Evolutionary conservation across 164 flowering plant species (phyloP), one percentile per base, ranked within the genome.

Genomic region (Tinospora cordifolia): DNA sequence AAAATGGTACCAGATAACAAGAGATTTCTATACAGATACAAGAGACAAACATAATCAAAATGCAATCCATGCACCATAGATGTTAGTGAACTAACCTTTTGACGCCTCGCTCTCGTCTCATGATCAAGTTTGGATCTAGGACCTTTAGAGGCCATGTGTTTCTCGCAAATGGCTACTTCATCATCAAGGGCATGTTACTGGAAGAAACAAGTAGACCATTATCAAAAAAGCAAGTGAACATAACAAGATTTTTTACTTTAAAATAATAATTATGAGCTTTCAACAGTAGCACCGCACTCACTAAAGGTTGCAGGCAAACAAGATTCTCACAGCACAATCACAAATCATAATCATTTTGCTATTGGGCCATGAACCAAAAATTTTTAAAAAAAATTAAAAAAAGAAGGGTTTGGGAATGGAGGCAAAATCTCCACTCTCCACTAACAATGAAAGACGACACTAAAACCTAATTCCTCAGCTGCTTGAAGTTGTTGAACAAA

Each of bases 131-230:
- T 91, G 40, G 92, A 86, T 81, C 93, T 81, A 64, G 90, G 87
- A 79, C 95, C 97, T 81, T 91, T 93, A 14, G 97, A 90, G 67
- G 96, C 89, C 98, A 93, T 93, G 68, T 19, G 77, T 66, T 46
- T 38, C 66, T 71, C 59, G 51, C n/a, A 67, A n/a, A n/a, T 49
- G 46, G 12, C 69, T 80, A 77, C 36, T 14, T 63, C 78, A 69
- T 71, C 71, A 62, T 63, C 59, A 36, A 74, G 69, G 38, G 12
- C 40, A 79, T 76, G 59, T 51, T 15, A 51, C n/a, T 7, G 21
- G 59, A 51, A 51, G 7, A 17, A 40, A 40, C 44, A 40, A 51
- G n/a, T 8, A 51, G 59, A 51, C 59, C 5, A 51, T 6, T 17
- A 51, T 51, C 21, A 17, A 5, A 51, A 17, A 2, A 41, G n/a